Percentiles rank a stretch among this genome's conserved stretches.
phyloP scores from a whole-genome alignment of 306 rosid genomes.

The Erythrophleum fordii region DNA sequence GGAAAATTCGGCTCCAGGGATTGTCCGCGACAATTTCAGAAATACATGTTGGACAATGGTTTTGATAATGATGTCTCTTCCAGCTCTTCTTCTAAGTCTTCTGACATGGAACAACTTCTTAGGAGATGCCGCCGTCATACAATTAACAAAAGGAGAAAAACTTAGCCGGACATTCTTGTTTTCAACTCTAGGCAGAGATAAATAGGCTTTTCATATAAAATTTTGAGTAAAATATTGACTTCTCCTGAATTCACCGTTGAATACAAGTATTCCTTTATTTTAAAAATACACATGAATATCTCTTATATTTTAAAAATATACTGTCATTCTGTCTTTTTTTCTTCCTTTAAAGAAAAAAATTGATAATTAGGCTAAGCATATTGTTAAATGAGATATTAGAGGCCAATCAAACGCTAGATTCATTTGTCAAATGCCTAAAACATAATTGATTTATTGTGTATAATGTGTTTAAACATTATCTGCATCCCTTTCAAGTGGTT shows the following conservation, averaged over 20 bases:
- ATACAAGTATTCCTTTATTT: neutral
- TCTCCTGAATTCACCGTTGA: neutral
- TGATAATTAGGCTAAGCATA: too few species aligned
- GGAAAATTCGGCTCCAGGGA: neutral
- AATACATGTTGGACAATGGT: too few species aligned
- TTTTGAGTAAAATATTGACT: neutral
- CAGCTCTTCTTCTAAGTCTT: slow-evolving; percentile 30
- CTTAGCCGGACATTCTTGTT: slow-evolving; percentile 12
- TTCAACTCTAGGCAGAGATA: slow-evolving; percentile 20
- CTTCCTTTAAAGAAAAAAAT: too few species aligned
- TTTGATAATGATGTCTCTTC: slow-evolving; percentile 25
- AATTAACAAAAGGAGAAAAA: slow-evolving; percentile 24
- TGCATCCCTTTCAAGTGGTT: too few species aligned
- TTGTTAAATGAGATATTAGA: too few species aligned
- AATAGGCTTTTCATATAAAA: neutral
- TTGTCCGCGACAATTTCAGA: neutral
- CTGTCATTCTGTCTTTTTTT: too few species aligned
- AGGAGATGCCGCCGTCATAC: neutral
- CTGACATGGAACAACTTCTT: slow-evolving; percentile 11
- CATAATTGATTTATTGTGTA: too few species aligned
- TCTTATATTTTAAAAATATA: too few species aligned
- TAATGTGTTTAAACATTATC: too few species aligned
- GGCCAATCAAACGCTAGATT: too few species aligned
- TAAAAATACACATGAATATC: neutral
- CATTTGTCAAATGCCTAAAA: too few species aligned